A percentile compares a stretch with the other conserved stretches of the same genome.
Evolutionary conservation across 495 filamentous ascomycete species (phyloP).

Genomic region (Ramalina peruviana): DNA sequence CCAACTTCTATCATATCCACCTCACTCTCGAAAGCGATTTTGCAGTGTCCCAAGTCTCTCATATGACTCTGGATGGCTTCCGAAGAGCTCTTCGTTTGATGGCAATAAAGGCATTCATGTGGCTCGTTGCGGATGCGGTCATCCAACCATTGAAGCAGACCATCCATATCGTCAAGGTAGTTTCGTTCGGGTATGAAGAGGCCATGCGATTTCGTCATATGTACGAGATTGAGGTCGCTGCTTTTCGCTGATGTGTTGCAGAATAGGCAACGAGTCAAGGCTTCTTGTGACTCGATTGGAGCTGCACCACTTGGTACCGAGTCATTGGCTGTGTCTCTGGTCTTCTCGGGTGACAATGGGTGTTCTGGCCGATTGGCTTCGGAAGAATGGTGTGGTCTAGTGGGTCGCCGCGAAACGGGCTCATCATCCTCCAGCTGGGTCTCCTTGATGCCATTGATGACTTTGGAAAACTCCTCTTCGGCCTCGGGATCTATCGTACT

Average conservation of each 20-base stretch:
- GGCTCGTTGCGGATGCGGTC: slow-evolving; percentile 56
- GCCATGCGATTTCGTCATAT: slow-evolving; percentile 88
- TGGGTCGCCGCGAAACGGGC: slow-evolving; percentile 37
- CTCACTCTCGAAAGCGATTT: slow-evolving; percentile 81
- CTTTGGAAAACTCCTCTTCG: slow-evolving; percentile 62
- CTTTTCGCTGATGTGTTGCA: slow-evolving; percentile 70
- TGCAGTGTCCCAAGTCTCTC: slow-evolving; percentile 92
- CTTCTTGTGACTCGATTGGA: slow-evolving; percentile 18
- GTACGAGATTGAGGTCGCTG: slow-evolving; percentile 55
- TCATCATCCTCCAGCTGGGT: slow-evolving; percentile 48
- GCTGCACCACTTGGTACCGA: slow-evolving; percentile 18
- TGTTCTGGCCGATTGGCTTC: slow-evolving; percentile 28
- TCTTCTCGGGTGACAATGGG: slow-evolving; percentile 17
- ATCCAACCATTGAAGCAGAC: slow-evolving; percentile 60
- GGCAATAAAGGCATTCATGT: slow-evolving; percentile 74
- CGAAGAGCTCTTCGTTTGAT: slow-evolving; percentile 56
- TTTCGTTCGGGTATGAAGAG: slow-evolving; percentile 87
- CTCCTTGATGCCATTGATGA: slow-evolving; percentile 65
- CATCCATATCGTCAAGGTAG: slow-evolving; percentile 69
- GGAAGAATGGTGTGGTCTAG: slow-evolving; percentile 40
- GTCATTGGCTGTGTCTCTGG: slow-evolving; percentile 6
- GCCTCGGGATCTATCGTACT: slow-evolving; percentile 41
- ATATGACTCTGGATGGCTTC: slow-evolving; percentile 84
- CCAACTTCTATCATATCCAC: slow-evolving; percentile 89
- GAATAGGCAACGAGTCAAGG: slow-evolving; percentile 68